phyloP scores from a whole-genome alignment of 1,284 basidiomycete species.

The Phlebopus sp. region DNA sequence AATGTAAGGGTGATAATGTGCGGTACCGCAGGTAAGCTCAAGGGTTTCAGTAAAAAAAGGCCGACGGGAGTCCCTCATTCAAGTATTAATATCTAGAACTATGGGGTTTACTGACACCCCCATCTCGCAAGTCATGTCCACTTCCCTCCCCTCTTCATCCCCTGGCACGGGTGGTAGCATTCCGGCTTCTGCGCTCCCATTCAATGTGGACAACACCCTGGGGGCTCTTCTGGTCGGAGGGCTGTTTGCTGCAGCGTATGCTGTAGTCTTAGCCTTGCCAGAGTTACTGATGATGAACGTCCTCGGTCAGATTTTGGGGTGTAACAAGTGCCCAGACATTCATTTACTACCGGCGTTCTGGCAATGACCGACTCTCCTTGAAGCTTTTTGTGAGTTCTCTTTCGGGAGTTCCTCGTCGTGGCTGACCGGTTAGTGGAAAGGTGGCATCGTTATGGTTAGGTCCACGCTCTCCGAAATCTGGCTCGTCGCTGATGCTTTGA shows the following conservation, averaged over 20 bases:
- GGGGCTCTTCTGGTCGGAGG: slow-evolving; percentile 49
- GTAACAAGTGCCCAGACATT: slow-evolving; percentile 54
- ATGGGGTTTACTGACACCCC: too few species aligned
- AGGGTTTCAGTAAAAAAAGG: too few species aligned
- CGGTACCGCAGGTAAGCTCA: too few species aligned
- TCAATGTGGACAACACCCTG: slow-evolving; percentile 38
- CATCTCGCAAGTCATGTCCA: too few species aligned
- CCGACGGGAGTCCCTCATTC: too few species aligned
- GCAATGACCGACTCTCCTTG: slow-evolving; percentile 37
- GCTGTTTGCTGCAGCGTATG: slow-evolving; percentile 46
- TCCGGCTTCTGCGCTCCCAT: slow-evolving; percentile 1
- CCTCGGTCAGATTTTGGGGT: slow-evolving; percentile 49
- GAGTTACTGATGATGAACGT: not conserved
- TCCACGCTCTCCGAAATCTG: too few species aligned
- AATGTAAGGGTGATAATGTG: too few species aligned
- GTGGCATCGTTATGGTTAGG: slow-evolving; percentile 26
- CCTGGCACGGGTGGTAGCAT: too few species aligned
- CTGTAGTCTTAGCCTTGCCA: not conserved
- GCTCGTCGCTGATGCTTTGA: too few species aligned
- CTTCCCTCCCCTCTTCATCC: too few species aligned
- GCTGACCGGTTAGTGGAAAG: slow-evolving; percentile 1
- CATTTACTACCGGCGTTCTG: slow-evolving; percentile 44
- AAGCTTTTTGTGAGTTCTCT: slow-evolving; percentile 39
- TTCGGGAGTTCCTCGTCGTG: not conserved
- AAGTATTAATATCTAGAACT: too few species aligned